Percentiles rank a stretch among this genome's conserved stretches.
Evolutionary conservation across 495 filamentous ascomycete species (phyloP).

Genomic region (Thermothielavioides terrestris): DNA sequence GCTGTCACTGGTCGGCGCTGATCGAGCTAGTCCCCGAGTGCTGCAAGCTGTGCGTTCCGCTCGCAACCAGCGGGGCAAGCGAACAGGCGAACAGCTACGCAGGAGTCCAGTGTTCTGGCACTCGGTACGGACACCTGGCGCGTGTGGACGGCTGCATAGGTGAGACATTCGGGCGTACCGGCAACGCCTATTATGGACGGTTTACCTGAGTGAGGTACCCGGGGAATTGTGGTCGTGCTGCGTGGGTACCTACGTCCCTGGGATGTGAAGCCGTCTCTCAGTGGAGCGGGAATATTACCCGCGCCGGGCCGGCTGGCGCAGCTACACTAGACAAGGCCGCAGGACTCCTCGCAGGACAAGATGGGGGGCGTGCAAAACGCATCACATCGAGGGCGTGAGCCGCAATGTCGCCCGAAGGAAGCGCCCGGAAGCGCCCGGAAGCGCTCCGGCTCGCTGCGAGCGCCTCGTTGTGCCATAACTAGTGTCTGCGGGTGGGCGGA

Average conservation of each 20-base stretch:
- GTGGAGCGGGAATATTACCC: constrained; percentile 11
- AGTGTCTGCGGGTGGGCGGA: constrained; percentile 3
- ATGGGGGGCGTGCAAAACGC: constrained; percentile 6
- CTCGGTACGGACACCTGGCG: no score
- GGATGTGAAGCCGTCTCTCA: no score
- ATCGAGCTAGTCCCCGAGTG: no score
- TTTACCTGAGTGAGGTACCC: no score
- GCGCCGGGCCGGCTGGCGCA: not conserved
- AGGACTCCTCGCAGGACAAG: not conserved
- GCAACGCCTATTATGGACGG: no score
- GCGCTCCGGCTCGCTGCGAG: constrained; percentile 4
- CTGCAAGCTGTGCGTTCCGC: not conserved
- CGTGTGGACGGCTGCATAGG: no score
- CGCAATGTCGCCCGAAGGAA: not conserved
- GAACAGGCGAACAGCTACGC: no score
- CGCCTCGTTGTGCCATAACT: constrained; percentile 6
- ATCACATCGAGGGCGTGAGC: not conserved
- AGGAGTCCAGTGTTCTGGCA: constrained; percentile 1
- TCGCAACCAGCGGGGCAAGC: not conserved
- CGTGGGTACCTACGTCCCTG: no score
- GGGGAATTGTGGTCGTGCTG: no score
- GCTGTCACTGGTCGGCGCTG: not conserved
- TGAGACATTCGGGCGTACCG: no score
- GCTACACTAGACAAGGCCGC: not conserved
- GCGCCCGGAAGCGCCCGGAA: constrained; percentile 11